Percentiles rank a stretch among this genome's conserved stretches.
These are phyloP conservation scores for Alternaria sp. DNA, from an alignment of 2,329 filamentous ascomycete genomes.

Conservation along the genomic window DNA sequence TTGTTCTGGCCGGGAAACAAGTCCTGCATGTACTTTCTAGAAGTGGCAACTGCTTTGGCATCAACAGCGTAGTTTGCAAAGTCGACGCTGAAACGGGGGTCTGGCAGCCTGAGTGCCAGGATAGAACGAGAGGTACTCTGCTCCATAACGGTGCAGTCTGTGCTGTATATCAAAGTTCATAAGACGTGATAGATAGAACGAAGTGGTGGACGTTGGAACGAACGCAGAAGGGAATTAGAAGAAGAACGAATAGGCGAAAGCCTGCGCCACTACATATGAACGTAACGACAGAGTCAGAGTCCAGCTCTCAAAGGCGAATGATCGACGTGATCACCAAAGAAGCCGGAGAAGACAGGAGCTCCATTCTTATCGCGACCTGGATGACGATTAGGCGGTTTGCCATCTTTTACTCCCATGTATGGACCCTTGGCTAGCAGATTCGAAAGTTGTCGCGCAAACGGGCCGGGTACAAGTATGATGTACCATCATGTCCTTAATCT, in stretches of 20 bases:
- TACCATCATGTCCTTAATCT: constrained; percentile 7
- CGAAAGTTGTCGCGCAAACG: constrained; percentile 11
- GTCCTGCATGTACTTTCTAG: constrained; percentile 17
- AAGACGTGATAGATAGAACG: neutral
- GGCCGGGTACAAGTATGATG: constrained; percentile 3
- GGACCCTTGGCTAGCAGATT: constrained; percentile 17
- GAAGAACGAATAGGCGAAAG: neutral
- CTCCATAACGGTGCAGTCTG: constrained; percentile 22
- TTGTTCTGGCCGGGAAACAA: constrained; percentile 17
- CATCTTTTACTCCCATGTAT: constrained; percentile 5
- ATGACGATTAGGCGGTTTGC: neutral
- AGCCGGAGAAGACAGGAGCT: constrained; percentile 11
- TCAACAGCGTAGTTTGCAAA: constrained; percentile 27
- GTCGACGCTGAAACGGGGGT: constrained; percentile 34
- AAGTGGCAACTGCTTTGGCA: constrained; percentile 6
- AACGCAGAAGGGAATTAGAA: neutral
- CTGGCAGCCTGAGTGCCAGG: constrained; percentile 35
- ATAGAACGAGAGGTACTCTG: constrained; percentile 21
- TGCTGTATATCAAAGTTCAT: neutral
- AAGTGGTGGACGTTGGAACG: neutral
- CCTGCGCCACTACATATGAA: constrained; percentile 11
- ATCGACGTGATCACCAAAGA: constrained; percentile 3
- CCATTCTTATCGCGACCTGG: constrained; percentile 5
- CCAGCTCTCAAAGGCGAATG: constrained; percentile 13
- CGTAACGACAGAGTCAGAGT: constrained; percentile 11